Evolutionary conservation across 805 yeast species (phyloP).

Genomic region (Candida alai): DNA sequence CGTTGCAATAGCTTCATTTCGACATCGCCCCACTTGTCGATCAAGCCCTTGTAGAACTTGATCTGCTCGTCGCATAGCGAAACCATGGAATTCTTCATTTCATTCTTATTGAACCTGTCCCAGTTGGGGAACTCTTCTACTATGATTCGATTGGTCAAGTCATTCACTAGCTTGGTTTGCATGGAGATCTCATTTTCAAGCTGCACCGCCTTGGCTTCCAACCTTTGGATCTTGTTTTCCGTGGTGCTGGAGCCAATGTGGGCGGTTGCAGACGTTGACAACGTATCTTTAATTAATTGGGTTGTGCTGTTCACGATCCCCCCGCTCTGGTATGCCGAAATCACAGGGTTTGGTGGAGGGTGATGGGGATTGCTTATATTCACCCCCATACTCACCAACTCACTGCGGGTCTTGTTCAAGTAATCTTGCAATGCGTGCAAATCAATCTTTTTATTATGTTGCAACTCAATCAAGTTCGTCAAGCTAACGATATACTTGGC

Average conservation of each 20-base stretch:
- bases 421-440: constrained; percentile 83
- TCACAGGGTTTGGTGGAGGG: constrained; percentile 31
- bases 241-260: constrained; percentile 39
- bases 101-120: constrained; percentile 75
- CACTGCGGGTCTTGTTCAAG: constrained; percentile 64
- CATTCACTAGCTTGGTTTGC: constrained; percentile 44
- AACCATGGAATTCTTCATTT: constrained; percentile 66
- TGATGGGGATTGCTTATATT: constrained; percentile 11
- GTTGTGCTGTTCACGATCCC: constrained; percentile 41
- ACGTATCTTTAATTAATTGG: constrained; percentile 46
- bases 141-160: constrained; percentile 43
- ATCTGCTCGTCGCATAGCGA: constrained; percentile 76
- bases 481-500: constrained; percentile 59
- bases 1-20: constrained; percentile 32
- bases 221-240: constrained; percentile 41
- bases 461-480: constrained; percentile 64
- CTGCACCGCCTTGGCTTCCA: constrained; percentile 38
- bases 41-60: constrained; percentile 62
- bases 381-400: constrained; percentile 40
- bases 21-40: constrained; percentile 66
- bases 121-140: constrained; percentile 58
- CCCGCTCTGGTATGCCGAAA: constrained; percentile 18
- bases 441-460: constrained; percentile 89
- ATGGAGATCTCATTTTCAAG: constrained; percentile 43
- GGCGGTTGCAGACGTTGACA: constrained; percentile 44